Conservation (phyloP, 2,329 filamentous ascomycete species). For the Stemphylium lycopersici region DNA sequence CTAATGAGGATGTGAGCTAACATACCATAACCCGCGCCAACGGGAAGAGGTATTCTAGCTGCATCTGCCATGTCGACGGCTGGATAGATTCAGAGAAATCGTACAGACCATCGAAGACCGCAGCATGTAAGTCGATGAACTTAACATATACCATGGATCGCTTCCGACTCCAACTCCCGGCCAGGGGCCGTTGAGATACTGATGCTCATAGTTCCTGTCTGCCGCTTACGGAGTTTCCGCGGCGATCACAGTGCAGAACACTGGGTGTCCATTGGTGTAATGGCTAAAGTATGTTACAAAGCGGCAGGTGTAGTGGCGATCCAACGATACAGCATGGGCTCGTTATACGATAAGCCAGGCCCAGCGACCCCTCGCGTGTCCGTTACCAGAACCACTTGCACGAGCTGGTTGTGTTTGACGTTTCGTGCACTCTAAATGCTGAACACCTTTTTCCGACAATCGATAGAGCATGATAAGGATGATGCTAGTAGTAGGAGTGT, state of each 20-base stretch:
- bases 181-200: not conserved
- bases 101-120: not conserved
- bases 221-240: constrained; percentile 8
- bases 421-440: not conserved
- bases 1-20: not conserved
- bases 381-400: not conserved
- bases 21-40: constrained; percentile 57
- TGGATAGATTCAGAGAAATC: not conserved
- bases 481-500: not conserved
- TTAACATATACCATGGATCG: not conserved
- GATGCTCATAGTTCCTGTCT: not conserved
- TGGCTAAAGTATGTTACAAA: not conserved
- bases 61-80: constrained; percentile 24
- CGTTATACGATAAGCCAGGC: constrained; percentile 9
- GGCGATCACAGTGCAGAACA: constrained; percentile 3
- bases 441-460: not conserved
- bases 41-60: constrained; percentile 29
- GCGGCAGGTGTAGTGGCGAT: constrained; percentile 5
- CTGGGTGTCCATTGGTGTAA: constrained; percentile 6
- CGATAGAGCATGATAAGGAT: not conserved
- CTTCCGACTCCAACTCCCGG: constrained; percentile 4
- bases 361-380: not conserved
- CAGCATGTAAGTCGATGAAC: not conserved
- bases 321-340: not conserved
- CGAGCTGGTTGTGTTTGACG: not conserved